These are phyloP conservation scores for Rhizopus microsporus DNA, from an alignment of 371 early-diverging fungal species.

Conservation along the genomic window DNA sequence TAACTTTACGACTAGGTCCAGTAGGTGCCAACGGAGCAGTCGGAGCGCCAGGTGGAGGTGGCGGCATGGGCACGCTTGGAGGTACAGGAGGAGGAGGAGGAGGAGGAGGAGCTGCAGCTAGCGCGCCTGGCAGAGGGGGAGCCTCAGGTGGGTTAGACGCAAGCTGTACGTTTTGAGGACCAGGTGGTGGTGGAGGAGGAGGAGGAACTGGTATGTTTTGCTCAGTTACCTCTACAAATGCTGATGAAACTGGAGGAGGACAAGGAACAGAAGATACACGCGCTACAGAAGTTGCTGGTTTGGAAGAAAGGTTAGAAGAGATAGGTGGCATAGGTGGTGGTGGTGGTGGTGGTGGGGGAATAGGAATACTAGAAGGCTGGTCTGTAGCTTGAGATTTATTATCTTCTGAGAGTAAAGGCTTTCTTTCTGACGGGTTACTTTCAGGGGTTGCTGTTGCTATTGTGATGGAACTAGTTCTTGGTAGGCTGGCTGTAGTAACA, in stretches of 20 bases:
- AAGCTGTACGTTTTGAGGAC: not conserved
- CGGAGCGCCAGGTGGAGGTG: slow-evolving; percentile 31
- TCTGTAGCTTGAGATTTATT: not conserved
- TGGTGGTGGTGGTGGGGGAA: not conserved
- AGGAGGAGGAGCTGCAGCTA: slow-evolving; percentile 17
- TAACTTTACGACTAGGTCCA: slow-evolving; percentile 53
- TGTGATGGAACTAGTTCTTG: not conserved
- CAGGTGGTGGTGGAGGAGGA: slow-evolving; percentile 25
- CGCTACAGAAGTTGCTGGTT: not conserved
- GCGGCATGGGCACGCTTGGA: slow-evolving; percentile 41
- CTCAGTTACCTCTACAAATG: slow-evolving; percentile 8
- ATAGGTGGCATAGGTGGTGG: slow-evolving; percentile 1
- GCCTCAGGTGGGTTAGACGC: slow-evolving; percentile 2
- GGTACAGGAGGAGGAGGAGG: slow-evolving; percentile 29
- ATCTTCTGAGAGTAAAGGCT: not conserved
- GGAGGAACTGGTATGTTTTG: slow-evolving; percentile 16
- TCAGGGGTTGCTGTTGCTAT: not conserved
- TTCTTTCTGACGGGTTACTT: not conserved
- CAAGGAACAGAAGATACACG: slow-evolving; percentile 2
- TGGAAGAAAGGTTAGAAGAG: not conserved
- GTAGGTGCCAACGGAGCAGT: slow-evolving; percentile 39
- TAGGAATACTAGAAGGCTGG: not conserved
- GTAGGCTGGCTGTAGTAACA: not conserved
- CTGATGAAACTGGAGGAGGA: slow-evolving; percentile 22
- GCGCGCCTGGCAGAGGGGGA: slow-evolving; percentile 7